Percentiles rank a stretch among this genome's conserved stretches.
These are phyloP conservation scores for Trypanosoma caninum DNA, from an alignment of 208 protist species.

Conservation along the genomic window DNA sequence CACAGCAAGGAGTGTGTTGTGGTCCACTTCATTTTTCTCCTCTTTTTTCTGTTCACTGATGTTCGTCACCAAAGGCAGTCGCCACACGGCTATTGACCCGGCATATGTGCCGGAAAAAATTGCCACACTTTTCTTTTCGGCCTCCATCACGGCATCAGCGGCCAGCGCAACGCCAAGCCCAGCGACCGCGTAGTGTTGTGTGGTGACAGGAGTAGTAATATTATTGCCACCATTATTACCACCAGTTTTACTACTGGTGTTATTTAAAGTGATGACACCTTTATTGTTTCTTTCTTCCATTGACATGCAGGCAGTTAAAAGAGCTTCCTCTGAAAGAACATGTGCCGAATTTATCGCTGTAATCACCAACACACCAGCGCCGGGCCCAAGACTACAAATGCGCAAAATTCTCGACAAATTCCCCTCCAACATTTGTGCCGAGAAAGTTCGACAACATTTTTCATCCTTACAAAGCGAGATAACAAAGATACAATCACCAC, in stretches of 20 bases:
- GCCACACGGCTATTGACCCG: constrained; percentile 48
- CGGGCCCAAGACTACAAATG: constrained; percentile 6
- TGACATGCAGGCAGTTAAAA: neutral
- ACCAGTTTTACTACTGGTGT: too few species aligned
- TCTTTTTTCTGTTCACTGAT: neutral
- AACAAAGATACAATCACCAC: constrained; percentile 8
- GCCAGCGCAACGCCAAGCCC: constrained; percentile 48
- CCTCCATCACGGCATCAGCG: constrained; percentile 29
- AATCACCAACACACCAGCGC: constrained; percentile 7
- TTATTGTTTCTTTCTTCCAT: neutral
- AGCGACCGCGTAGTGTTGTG: neutral
- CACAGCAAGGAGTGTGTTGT: neutral
- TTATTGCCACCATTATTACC: too few species aligned
- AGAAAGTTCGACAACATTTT: neutral
- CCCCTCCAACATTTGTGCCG: neutral
- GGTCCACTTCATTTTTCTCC: neutral
- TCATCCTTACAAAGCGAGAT: neutral
- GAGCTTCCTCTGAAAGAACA: neutral
- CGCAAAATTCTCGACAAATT: constrained; percentile 6
- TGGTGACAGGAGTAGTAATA: too few species aligned
- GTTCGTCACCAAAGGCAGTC: constrained; percentile 2
- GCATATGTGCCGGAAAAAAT: constrained; percentile 63
- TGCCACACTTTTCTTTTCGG: neutral
- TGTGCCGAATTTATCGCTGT: constrained; percentile 8
- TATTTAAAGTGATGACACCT: too few species aligned